These are phyloP conservation scores for Thraustotheca clavata DNA, from an alignment of 352 stramenopile species.

Conservation along the genomic window DNA sequence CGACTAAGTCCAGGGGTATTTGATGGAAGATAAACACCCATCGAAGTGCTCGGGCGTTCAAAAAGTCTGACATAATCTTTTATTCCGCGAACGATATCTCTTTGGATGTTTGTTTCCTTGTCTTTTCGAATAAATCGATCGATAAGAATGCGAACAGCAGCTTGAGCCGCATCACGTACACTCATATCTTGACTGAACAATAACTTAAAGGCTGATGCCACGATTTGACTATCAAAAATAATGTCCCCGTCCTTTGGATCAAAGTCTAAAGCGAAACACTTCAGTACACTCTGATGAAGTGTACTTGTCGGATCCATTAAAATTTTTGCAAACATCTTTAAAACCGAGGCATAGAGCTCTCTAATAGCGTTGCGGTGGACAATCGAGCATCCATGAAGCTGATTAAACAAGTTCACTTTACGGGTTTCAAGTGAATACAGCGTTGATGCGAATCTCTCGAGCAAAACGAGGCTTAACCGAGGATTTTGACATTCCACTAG, in stretches of 20 bases:
- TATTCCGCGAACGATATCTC: background rate
- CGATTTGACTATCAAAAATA: constrained; percentile 49
- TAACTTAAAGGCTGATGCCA: constrained; percentile 45
- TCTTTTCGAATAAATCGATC: constrained; percentile 43
- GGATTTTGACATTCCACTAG: constrained; percentile 26
- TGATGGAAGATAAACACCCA: background rate
- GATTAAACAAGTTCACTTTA: constrained; percentile 45
- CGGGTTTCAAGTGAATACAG: constrained; percentile 33
- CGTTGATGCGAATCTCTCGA: constrained; percentile 38
- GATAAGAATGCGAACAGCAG: constrained; percentile 44
- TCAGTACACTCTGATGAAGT: constrained; percentile 16
- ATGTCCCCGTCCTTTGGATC: constrained; percentile 68
- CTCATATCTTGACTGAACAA: constrained; percentile 35
- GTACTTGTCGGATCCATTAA: background rate
- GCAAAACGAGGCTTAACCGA: constrained; percentile 31
- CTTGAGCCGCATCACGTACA: constrained; percentile 46
- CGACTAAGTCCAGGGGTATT: background rate
- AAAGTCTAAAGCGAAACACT: constrained; percentile 42
- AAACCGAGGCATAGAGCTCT: constrained; percentile 37
- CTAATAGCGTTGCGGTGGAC: constrained; percentile 35
- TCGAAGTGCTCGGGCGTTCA: background rate
- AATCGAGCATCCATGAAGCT: constrained; percentile 47
- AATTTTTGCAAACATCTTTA: constrained; percentile 30
- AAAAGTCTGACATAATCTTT: constrained; percentile 17
- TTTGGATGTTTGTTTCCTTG: constrained; percentile 1